Evolutionary conservation across 164 flowering plant species (phyloP).

Genomic region (Protea cynaroides): DNA sequence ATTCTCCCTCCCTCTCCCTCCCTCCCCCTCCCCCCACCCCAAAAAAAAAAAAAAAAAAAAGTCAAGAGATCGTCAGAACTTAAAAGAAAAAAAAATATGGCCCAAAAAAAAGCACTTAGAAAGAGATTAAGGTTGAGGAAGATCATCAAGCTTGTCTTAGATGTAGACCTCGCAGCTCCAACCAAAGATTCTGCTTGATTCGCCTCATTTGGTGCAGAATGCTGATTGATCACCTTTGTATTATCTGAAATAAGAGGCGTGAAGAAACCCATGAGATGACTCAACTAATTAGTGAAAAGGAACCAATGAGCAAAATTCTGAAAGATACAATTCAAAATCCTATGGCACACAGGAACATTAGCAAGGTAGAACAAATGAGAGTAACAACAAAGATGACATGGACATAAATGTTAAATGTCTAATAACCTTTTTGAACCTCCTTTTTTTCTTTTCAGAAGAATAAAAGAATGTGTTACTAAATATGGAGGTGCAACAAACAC

Average conservation of each 20-base stretch:
- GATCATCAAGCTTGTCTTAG: neutral
- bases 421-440: too few relatives aligned
- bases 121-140: too few relatives aligned
- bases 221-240: constrained; percentile 33
- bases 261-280: neutral
- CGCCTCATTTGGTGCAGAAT: constrained; percentile 19
- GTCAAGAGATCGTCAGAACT: too few relatives aligned
- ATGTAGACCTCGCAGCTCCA: constrained; percentile 40
- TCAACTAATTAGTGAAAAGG: neutral
- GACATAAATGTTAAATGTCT: neutral
- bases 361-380: neutral
- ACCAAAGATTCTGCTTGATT: constrained; percentile 25
- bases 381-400: neutral
- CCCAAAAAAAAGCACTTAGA: too few relatives aligned
- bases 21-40: too few relatives aligned
- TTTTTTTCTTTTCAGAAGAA: too few relatives aligned
- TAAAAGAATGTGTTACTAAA: too few relatives aligned
- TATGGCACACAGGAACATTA: neutral
- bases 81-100: too few relatives aligned
- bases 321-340: neutral
- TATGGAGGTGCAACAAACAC: too few relatives aligned
- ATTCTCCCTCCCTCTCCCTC: too few relatives aligned
- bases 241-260: constrained; percentile 27
- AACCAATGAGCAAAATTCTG: neutral
- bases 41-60: too few relatives aligned